Conservation (phyloP, 2,329 filamentous ascomycete species). For the Botrytis fabae region DNA sequence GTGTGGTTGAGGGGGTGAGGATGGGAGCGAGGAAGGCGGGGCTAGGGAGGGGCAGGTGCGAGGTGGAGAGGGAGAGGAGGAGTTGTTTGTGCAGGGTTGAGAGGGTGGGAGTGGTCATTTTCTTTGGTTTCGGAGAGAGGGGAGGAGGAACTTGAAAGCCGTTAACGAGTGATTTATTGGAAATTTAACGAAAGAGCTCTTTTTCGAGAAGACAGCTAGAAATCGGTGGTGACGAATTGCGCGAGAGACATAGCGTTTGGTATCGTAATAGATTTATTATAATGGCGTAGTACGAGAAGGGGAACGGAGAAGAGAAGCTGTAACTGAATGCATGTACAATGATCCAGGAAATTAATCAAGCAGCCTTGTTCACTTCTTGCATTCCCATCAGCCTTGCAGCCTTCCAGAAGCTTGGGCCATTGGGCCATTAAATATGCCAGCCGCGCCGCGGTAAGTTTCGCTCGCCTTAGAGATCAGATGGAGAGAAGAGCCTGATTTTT, state of each 20-base stretch:
- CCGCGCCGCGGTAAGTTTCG: not conserved
- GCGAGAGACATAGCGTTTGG: not conserved
- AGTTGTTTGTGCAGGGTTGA: not conserved
- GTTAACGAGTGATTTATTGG: not conserved
- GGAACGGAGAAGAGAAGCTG: too few species aligned
- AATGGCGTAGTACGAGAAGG: not conserved
- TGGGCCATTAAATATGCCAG: not conserved
- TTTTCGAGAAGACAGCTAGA: not conserved
- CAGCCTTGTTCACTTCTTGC: not conserved
- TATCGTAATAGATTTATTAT: not conserved
- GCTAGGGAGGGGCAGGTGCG: not conserved
- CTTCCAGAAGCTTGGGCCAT: not conserved
- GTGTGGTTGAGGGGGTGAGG: not conserved
- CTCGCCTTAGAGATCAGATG: not conserved
- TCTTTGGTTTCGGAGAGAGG: not conserved
- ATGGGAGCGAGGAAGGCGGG: not conserved
- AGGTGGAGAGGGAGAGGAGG: not conserved
- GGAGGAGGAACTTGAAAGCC: too few species aligned
- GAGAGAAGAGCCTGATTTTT: not conserved
- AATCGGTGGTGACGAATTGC: too few species aligned
- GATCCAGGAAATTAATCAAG: too few species aligned
- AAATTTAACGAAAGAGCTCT: not conserved
- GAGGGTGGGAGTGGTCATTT: not conserved
- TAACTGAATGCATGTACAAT: not conserved
- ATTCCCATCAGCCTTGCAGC: not conserved